Evolutionary conservation across 208 protist genomes (phyloP), one percentile per base, ranked within the genome.

Genomic region (Acanthamoeba healyi): DNA sequence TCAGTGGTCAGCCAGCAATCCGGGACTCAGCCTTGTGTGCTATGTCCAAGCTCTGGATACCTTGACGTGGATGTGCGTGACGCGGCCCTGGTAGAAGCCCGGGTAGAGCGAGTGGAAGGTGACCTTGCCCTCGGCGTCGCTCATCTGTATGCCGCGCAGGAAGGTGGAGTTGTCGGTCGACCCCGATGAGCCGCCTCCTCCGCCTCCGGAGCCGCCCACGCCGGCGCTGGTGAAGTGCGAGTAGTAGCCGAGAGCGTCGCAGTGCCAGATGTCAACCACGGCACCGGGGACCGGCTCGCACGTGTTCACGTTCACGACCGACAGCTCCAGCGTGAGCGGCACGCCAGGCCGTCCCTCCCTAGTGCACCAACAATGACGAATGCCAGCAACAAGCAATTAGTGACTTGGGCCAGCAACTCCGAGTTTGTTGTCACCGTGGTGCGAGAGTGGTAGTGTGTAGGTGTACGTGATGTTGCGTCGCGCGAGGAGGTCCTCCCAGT

Each of bases 191-290:
- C 70, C n/a, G 2, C 54, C 56, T 12, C 32, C 79, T n/a, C n/a
- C n/a, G 15, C 54, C 79, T 38, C 65, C 65, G 38, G 36, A 94
- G 32, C 44, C 51, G n/a, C 82, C 65, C 9, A 56, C 82, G 32
- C 44, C 51, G n/a, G 72, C 74, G 49, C 84, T 92, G 24, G 82
- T 84, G 42, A 61, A 95, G 87, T 95, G 87, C 9, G 86, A 94
- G 54, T 95, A 95, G 58, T 49, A 24, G 32, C 94, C 94, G 1
- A 63, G 17, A 17, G 51, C 32, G 77, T 94, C 87, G 61, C 94
- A 95, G 42, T 95, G 94, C 94, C 94, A 95, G 38, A 95, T 94
- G 24, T 95, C 94, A 63, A 95, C 94, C 3, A 77, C 72, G 24
- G 77, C 72, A 26, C n/a, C 36, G 29, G 3, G 5, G 2, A 67